Evolutionary conservation across 345 rosid genomes (phyloP).

Genomic region (Euphorbia pulcherrima): DNA sequence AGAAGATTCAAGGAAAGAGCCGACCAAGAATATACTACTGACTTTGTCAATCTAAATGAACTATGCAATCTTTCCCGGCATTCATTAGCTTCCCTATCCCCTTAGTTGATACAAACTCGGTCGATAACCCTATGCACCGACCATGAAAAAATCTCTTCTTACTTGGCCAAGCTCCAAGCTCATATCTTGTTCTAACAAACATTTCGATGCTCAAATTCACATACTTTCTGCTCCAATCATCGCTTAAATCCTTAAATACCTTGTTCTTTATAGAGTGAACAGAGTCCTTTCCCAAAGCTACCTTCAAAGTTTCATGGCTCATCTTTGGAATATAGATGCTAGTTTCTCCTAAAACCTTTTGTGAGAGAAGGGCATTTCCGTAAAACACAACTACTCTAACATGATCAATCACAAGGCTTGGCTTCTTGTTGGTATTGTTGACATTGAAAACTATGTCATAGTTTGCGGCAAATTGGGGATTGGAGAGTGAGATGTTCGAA

Average conservation of each 20-base stretch:
- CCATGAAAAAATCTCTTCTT: neutral
- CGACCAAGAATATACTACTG: too few species aligned
- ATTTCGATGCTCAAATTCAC: constrained; percentile 15
- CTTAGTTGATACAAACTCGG: constrained; percentile 8
- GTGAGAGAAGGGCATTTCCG: neutral
- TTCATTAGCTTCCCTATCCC: constrained; percentile 15
- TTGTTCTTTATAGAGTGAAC: neutral
- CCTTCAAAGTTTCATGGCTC: too few species aligned
- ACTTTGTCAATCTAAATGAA: too few species aligned
- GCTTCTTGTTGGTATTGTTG: constrained; percentile 27
- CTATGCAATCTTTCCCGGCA: too few species aligned
- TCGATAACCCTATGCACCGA: neutral
- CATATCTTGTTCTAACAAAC: neutral
- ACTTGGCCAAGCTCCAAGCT: constrained; percentile 1
- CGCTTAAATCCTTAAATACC: constrained; percentile 13
- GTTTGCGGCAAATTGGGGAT: too few species aligned
- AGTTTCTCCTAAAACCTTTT: neutral
- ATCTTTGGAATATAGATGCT: neutral
- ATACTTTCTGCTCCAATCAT: constrained; percentile 22
- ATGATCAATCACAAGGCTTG: constrained; percentile 7
- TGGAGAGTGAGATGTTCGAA: constrained; percentile 24
- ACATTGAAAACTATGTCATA: too few species aligned
- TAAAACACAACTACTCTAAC: constrained; percentile 8
- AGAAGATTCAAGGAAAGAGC: too few species aligned
- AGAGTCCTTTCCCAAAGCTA: neutral